These are phyloP conservation scores for Auricularia heimuer DNA, from an alignment of 768 basidiomycete genomes.

Conservation along the genomic window DNA sequence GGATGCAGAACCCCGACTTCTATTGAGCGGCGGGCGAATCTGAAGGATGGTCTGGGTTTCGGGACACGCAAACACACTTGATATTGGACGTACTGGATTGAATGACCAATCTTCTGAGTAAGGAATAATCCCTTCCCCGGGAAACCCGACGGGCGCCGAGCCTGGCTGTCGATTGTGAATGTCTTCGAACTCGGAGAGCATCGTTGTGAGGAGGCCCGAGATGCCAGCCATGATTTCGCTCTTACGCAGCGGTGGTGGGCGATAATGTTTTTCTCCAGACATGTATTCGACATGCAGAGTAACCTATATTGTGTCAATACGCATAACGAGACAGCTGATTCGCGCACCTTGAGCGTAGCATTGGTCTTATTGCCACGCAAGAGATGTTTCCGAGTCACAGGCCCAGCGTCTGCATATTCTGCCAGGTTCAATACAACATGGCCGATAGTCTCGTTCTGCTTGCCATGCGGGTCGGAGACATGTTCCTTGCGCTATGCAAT, in stretches of 20 bases:
- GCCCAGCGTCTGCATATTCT: conserved; percentile 54
- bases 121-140: background rate
- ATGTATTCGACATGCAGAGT: conserved; percentile 47
- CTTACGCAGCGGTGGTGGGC: conserved; percentile 57
- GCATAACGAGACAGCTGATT: background rate
- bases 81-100: background rate
- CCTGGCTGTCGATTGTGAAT: background rate
- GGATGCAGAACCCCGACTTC: background rate
- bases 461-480: conserved; percentile 38
- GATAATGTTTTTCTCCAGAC: conserved; percentile 45
- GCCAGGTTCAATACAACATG: conserved; percentile 61
- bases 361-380: conserved; percentile 69
- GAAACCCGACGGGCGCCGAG: background rate
- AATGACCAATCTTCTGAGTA: background rate
- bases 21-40: background rate
- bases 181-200: conserved; percentile 2
- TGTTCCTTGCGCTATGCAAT: background rate
- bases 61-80: background rate
- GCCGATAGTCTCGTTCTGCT: conserved; percentile 33
- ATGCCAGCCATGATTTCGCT: conserved; percentile 67
- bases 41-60: background rate
- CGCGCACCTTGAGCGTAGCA: conserved; percentile 57
- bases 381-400: conserved; percentile 54
- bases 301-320: conserved; percentile 29
- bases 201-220: conserved; percentile 38